Evolutionary conservation across 2,329 filamentous ascomycete genomes (phyloP).

Genomic region (Lecanicillium sp.): DNA sequence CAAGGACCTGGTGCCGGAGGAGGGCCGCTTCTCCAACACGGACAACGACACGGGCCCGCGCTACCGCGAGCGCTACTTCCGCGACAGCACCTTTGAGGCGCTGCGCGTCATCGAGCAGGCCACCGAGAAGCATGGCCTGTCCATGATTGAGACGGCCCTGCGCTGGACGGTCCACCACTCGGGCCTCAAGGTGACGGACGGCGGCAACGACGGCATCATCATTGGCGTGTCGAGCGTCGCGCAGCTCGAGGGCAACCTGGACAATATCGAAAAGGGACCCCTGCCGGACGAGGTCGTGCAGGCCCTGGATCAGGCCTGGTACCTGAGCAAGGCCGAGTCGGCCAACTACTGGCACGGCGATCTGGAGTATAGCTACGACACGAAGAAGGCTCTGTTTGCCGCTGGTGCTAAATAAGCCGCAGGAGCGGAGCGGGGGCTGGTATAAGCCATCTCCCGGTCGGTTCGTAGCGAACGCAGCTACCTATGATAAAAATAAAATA

Average conservation of each 20-base stretch:
- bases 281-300: constrained; percentile 69
- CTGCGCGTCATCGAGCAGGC: constrained; percentile 61
- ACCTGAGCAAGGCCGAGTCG: constrained; percentile 52
- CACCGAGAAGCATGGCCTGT: constrained; percentile 58
- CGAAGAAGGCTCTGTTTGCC: constrained; percentile 51
- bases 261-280: constrained; percentile 58
- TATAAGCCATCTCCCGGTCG: no score
- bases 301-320: constrained; percentile 72
- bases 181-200: constrained; percentile 40
- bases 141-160: constrained; percentile 64
- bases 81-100: constrained; percentile 55
- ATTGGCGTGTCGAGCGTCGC: constrained; percentile 50
- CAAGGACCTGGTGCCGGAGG: constrained; percentile 49
- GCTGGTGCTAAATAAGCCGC: constrained; percentile 29
- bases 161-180: constrained; percentile 70
- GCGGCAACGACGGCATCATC: constrained; percentile 51
- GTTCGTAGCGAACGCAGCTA: no score
- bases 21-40: constrained; percentile 62
- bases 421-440: neutral
- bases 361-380: constrained; percentile 60
- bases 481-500: no score
- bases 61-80: constrained; percentile 67
- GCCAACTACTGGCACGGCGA: constrained; percentile 51
- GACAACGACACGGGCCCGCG: constrained; percentile 40
- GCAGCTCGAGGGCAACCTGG: constrained; percentile 51